Base-by-base conservation (phyloP, 208 protist genomes). In the Leishmania guyanensis region DNA sequence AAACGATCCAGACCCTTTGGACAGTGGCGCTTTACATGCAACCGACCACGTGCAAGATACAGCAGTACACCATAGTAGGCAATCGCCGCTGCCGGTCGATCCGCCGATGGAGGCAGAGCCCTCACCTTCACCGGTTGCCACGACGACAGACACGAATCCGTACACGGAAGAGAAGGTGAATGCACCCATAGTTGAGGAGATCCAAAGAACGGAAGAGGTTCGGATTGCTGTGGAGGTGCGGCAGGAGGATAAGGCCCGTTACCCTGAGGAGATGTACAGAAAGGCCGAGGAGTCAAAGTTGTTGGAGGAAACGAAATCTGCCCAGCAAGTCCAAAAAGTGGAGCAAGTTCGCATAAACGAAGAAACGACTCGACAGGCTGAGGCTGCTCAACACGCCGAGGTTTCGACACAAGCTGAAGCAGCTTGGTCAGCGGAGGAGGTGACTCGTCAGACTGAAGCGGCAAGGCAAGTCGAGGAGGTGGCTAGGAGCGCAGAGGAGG, bases 341-440 rank as follows among this genome's bases (percentile, higher is more conserved):
- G 73, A 82, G 78, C 71, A 46, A 60, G 72, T 10, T 14, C 68
- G 43, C 39, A 16, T 33, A 48, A 48, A 29, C 16, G 16, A 76
- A 76, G 71, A 76, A 62, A 29, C 71, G 29, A 29, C 22, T 75
- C 29, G 43, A 26, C 71, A 75, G 43, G 58, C 48, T 36, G 75
- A 78, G 58, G 75, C 12, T 9, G 72, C 71, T 6, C 33, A 54
- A 10, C n/a, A 53, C 46, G 48, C 71, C 26, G 69, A 46, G 36
- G 66, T 5, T 0, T 12, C 26, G 16, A 22, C n/a, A 48, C 36
- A 73, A 46, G 29, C 39, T 10, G 75, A 79, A 46, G 75, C 17
- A 33, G 75, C 60, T 33, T 53, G 54, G 26, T 36, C 3, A 16
- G 48, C 16, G 29, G 64, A 75, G 66, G 50, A 78, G 36, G 29